phyloP scores from a whole-genome alignment of 164 flowering plant genomes.

The Saururus chinensis region DNA sequence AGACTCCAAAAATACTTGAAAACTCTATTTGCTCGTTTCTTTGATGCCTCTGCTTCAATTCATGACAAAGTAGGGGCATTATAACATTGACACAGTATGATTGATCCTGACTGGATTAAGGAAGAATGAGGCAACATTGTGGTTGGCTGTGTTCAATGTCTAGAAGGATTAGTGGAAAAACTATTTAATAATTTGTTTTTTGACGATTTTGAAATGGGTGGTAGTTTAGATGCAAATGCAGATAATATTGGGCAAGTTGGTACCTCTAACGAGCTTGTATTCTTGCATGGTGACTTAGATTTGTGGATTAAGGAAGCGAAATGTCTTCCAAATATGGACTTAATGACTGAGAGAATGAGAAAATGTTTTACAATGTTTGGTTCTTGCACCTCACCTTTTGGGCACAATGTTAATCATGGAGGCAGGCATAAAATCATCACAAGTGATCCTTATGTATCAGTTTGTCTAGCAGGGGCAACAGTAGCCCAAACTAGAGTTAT shows the following conservation, averaged over 20 bases:
- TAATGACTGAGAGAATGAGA: constrained; percentile 48
- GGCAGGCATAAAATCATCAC: constrained; percentile 38
- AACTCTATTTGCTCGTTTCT: too few species aligned
- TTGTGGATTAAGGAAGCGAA: constrained; percentile 49
- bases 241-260: neutral
- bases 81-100: too few species aligned
- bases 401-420: constrained; percentile 5
- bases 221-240: too few species aligned
- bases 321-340: constrained; percentile 73
- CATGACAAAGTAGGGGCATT: too few species aligned
- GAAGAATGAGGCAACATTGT: too few species aligned
- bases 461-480: constrained; percentile 63
- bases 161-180: too few species aligned
- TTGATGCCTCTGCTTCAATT: too few species aligned
- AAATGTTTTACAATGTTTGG: constrained; percentile 35
- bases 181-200: too few species aligned
- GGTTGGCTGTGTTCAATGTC: too few species aligned
- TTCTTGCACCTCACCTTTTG: constrained; percentile 20
- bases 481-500: constrained; percentile 64
- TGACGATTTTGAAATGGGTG: too few species aligned
- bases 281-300: constrained; percentile 64
- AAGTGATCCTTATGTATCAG: constrained; percentile 73
- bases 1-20: too few species aligned
- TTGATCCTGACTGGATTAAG: too few species aligned
- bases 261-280: constrained; percentile 18